A percentile compares a stretch with the other conserved stretches of the same genome.
phyloP scores from a whole-genome alignment of 2,329 filamentous ascomycete species.

The Juglanconis sp. region DNA sequence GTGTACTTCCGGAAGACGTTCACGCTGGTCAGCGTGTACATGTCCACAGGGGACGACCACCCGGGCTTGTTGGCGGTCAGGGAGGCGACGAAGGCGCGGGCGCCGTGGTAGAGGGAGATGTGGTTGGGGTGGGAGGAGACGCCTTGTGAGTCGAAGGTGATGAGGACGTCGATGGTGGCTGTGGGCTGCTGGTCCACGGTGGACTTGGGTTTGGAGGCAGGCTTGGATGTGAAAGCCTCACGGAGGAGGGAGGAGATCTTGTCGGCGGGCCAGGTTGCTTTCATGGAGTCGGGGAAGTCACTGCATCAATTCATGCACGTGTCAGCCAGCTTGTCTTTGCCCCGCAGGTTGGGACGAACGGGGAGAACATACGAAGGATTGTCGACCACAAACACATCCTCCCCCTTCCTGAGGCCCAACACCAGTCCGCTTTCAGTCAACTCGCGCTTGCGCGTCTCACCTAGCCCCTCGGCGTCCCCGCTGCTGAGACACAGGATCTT shows the following conservation, averaged over 20 bases:
- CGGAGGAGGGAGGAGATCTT: slow-evolving; percentile 69
- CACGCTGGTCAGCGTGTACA: slow-evolving; percentile 81
- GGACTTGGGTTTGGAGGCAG: slow-evolving; percentile 35
- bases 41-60: slow-evolving; percentile 69
- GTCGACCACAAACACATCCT: slow-evolving; percentile 84
- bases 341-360: neutral
- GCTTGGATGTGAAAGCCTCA: slow-evolving; percentile 69
- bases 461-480: slow-evolving; percentile 83
- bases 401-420: slow-evolving; percentile 69
- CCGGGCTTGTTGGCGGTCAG: slow-evolving; percentile 63
- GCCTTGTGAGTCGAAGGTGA: slow-evolving; percentile 85
- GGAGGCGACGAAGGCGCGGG: slow-evolving; percentile 65
- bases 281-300: slow-evolving; percentile 90
- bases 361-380: slow-evolving; percentile 53
- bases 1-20: slow-evolving; percentile 76
- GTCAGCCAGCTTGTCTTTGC: neutral
- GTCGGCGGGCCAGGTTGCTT: slow-evolving; percentile 67
- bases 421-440: slow-evolving; percentile 74
- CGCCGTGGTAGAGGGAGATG: slow-evolving; percentile 81
- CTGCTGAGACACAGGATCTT: slow-evolving; percentile 92
- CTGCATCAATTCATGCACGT: slow-evolving; percentile 21
- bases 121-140: slow-evolving; percentile 93
- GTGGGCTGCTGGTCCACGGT: slow-evolving; percentile 33
- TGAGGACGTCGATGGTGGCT: slow-evolving; percentile 70
- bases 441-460: slow-evolving; percentile 78